Evolutionary conservation across 106 monocot genomes (phyloP).

Genomic region (Acorus calamus): DNA sequence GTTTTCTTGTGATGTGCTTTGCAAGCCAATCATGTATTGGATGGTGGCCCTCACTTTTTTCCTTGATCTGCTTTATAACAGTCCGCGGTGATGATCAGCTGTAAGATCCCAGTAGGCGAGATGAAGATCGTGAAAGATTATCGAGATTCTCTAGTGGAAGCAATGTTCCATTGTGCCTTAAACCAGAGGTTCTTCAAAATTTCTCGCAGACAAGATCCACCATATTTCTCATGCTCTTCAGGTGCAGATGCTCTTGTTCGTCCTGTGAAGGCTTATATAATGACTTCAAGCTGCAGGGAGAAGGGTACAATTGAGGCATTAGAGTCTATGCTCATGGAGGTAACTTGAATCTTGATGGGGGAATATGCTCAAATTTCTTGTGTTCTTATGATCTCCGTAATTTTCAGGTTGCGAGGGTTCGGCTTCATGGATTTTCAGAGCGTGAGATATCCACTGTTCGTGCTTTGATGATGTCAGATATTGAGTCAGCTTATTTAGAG

Average conservation of each 20-base stretch:
- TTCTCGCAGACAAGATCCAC: slow-evolving; percentile 89
- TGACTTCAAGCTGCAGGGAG: slow-evolving; percentile 89
- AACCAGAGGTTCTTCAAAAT: slow-evolving; percentile 97
- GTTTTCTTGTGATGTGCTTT: too few relatives aligned
- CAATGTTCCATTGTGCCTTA: slow-evolving; percentile 98
- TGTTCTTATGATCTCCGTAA: neutral
- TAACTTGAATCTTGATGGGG: slow-evolving; percentile 20
- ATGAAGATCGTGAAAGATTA: slow-evolving; percentile 93
- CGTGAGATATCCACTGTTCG: slow-evolving; percentile 85
- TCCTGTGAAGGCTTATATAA: slow-evolving; percentile 93
- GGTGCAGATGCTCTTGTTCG: slow-evolving; percentile 71
- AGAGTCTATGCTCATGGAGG: slow-evolving; percentile 94
- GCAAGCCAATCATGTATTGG: too few relatives aligned
- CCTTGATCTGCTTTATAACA: slow-evolving; percentile 19
- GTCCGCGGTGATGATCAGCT: slow-evolving; percentile 99
- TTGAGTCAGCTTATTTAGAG: slow-evolving; percentile 92
- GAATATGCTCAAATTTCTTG: neutral
- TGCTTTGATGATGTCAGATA: slow-evolving; percentile 98
- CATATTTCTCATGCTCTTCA: slow-evolving; percentile 88
- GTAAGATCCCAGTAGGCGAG: slow-evolving; percentile 65
- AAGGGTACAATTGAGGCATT: slow-evolving; percentile 76
- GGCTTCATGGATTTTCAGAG: slow-evolving; percentile 95
- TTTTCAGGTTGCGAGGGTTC: slow-evolving; percentile 77
- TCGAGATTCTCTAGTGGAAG: slow-evolving; percentile 74
- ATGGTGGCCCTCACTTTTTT: neutral